A percentile compares a stretch with the other conserved stretches of the same genome.
phyloP scores from a whole-genome alignment of 1,139 yeast species.

The Meyerozyma elateridarum region DNA sequence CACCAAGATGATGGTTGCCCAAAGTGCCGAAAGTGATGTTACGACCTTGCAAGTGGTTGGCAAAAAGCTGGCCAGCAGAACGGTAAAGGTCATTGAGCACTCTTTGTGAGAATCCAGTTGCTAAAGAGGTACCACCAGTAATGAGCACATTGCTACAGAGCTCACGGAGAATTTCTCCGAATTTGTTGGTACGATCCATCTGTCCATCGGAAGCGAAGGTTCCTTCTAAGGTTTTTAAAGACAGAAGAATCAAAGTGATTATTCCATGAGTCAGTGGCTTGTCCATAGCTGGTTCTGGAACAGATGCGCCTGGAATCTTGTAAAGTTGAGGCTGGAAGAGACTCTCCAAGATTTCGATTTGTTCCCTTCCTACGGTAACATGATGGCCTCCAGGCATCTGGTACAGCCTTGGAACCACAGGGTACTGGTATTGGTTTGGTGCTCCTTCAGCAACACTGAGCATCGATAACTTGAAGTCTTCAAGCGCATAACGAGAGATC shows the following conservation, averaged over 20 bases:
- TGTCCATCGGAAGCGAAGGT: conserved; percentile 15
- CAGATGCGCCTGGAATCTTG: conserved; percentile 22
- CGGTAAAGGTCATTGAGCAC: conserved; percentile 48
- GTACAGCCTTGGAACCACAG: conserved; percentile 24
- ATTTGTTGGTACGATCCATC: conserved; percentile 22
- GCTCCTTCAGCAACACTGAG: conserved; percentile 32
- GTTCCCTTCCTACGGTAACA: conserved; percentile 38
- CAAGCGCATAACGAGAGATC: conserved; percentile 35
- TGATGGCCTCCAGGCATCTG: conserved; percentile 46
- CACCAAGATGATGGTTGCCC: conserved; percentile 24
- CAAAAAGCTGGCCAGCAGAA: conserved; percentile 3
- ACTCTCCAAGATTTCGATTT: conserved; percentile 45
- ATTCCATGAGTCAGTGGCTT: conserved; percentile 28
- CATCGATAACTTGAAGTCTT: conserved; percentile 47
- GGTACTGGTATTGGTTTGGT: conserved; percentile 19
- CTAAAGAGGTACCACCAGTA: conserved; percentile 60
- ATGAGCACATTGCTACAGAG: conserved; percentile 57
- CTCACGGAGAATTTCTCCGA: conserved; percentile 38
- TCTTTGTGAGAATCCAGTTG: conserved; percentile 59
- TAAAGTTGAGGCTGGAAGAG: conserved; percentile 50
- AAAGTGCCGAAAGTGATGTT: conserved; percentile 16
- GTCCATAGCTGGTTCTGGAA: conserved; percentile 30
- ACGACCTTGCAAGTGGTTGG: conserved; percentile 1
- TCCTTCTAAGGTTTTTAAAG: conserved; percentile 31
- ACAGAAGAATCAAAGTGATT: conserved; percentile 38